A percentile compares a stretch with the other conserved stretches of the same genome.
Conservation (phyloP, 2,329 filamentous ascomycete genomes). For the Grosmannia serpens region DNA sequence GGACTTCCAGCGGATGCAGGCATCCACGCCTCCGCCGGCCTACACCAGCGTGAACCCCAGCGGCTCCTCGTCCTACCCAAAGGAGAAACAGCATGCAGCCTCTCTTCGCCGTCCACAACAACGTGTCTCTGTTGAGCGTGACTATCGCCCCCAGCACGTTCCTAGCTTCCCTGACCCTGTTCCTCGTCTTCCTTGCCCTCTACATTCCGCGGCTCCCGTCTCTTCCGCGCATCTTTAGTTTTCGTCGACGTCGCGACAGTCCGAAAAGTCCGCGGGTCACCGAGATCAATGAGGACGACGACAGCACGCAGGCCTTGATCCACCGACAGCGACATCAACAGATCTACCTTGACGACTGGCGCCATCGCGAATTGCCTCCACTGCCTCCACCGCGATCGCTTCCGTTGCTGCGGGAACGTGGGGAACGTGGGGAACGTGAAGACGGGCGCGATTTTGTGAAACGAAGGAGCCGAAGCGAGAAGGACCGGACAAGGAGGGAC, state of each 20-base stretch:
- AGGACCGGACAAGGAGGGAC: not conserved
- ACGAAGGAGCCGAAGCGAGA: conserved; percentile 4
- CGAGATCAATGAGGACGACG: conserved; percentile 10
- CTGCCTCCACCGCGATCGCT: conserved; percentile 7
- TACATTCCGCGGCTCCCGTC: conserved; percentile 27
- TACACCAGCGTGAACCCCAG: conserved; percentile 66
- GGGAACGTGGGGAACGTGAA: conserved; percentile 2
- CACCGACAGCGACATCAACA: not conserved
- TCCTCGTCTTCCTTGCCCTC: conserved; percentile 39
- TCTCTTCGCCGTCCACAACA: conserved; percentile 48
- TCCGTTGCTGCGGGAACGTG: conserved; percentile 1
- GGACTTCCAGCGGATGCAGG: conserved; percentile 73
- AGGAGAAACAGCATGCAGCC: conserved; percentile 65
- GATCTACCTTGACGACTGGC: conserved; percentile 5
- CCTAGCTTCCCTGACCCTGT: conserved; percentile 37
- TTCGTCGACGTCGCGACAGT: conserved; percentile 13
- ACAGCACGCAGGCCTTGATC: conserved; percentile 1
- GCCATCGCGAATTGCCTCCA: conserved; percentile 10
- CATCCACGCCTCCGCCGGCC: conserved; percentile 82
- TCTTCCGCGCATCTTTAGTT: conserved; percentile 12
- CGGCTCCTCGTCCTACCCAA: conserved; percentile 57
- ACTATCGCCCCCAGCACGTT: conserved; percentile 47
- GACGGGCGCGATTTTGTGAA: conserved; percentile 1
- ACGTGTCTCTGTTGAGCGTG: conserved; percentile 47
- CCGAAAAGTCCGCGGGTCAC: not conserved